Base-by-base conservation (phyloP, 129 eudicot species). In the Saussurea involucrata region DNA sequence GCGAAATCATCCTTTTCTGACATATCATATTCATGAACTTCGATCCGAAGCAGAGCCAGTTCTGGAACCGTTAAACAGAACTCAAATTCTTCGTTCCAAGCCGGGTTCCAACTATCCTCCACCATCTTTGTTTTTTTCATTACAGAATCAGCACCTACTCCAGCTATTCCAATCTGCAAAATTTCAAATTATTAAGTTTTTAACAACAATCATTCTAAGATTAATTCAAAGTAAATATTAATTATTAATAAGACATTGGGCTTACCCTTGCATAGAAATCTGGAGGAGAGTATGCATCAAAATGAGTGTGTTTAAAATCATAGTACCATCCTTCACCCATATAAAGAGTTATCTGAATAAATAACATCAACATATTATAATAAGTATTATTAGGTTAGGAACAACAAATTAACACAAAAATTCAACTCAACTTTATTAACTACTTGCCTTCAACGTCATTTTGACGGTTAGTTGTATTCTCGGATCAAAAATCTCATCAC, bases 281-380 rank as follows among this genome's bases (percentile, higher is more conserved):
- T 18, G 98, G 98, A 67, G 97, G 97, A 32, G 98, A 91, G 71
- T 85, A 94, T 6, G 86, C 81, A 69, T 94, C 98, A 21, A 94
- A 94, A 81, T 94, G 96, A 17, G 92, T 87, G 63, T 84, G 91
- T 15, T 33, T 63, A 82, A 91, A 94, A 80, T 94, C 97, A 71
- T 42, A 82, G 74, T 81, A 80, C 98, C 98, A 94, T 76, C 98
- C 98, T 78, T 94, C 98, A 31, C 98, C 98, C 96, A 91, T 91
- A 68, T 80, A 94, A 21, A 91, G 68, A 20, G 97, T 87, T 75
- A 93, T 85, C 98, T 93, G 85, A 74, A 71, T 8, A 76, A 68
- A n/a, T 6, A 76, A 25, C 18, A 76, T 63, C 60, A 79, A 76
- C 55, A 64, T 31, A 6, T 57, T 66, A 21, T 70, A 27, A 36